Percentiles rank a stretch among this genome's conserved stretches.
Conservation (phyloP, 2,329 filamentous ascomycete genomes). For the Coniochaeta sp. region DNA sequence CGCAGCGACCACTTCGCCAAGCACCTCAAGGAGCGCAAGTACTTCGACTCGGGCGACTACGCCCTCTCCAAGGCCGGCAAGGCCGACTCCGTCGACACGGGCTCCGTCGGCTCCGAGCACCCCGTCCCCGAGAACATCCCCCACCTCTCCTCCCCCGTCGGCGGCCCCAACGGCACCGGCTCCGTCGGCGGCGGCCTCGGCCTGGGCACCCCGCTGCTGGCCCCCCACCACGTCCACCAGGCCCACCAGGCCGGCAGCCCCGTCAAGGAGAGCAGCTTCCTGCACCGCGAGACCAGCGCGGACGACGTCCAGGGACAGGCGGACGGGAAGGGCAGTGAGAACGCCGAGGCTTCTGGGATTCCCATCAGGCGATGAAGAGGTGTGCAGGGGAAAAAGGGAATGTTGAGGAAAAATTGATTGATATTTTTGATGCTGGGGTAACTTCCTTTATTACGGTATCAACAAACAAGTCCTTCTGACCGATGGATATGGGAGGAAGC, state of each 20-base stretch:
- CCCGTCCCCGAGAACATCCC: conserved; percentile 93
- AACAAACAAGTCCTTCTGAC: too few species aligned
- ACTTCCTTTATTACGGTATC: too few species aligned
- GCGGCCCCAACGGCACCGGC: conserved; percentile 19
- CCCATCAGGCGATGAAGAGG: conserved; percentile 50
- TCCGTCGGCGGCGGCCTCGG: conserved; percentile 11
- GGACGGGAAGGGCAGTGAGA: conserved; percentile 4
- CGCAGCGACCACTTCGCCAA: conserved; percentile 96
- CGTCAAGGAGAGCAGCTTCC: conserved; percentile 82
- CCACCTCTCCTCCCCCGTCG: conserved; percentile 65
- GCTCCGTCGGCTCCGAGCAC: conserved; percentile 88
- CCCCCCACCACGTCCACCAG: conserved; percentile 32
- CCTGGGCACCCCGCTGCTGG: conserved; percentile 27
- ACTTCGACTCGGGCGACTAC: conserved; percentile 95
- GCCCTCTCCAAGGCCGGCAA: conserved; percentile 97
- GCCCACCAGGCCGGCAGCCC: conserved; percentile 60
- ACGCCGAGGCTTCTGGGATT: conserved; percentile 31
- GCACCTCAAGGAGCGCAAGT: conserved; percentile 98
- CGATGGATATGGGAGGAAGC: neutral
- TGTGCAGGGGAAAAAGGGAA: neutral
- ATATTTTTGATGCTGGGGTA: too few species aligned
- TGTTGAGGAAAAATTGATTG: too few species aligned
- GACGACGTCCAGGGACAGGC: conserved; percentile 23
- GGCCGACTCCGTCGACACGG: conserved; percentile 87
- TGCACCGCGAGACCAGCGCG: conserved; percentile 73